Base-by-base conservation (phyloP, 495 filamentous ascomycete species). In the Penicillium lividum region DNA sequence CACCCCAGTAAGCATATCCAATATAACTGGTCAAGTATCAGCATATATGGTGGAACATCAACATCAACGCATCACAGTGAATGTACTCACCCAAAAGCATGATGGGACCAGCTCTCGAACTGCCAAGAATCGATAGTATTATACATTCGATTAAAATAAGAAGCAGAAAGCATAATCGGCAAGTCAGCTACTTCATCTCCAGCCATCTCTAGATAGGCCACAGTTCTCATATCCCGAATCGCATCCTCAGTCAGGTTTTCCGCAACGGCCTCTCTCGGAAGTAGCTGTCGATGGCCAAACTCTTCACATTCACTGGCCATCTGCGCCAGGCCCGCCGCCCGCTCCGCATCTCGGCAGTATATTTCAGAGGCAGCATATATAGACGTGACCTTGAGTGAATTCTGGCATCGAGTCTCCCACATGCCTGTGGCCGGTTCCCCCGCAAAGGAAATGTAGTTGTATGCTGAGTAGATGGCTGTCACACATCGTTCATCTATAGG, bases 161-260 rank as follows among this genome's bases (percentile, higher is more conserved):
- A 50, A 3, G 54, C 15, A 1, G 73, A 72, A 13, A 78, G 52
- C 4, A 78, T 48, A 7, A 79, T 58, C 0, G 74, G 69, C 3
- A 22, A 48, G 28, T 68, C 33, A 4, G 71, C 15, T 0, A 57
- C 62, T 8, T 69, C 53, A 0, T 22, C 25, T 30, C 57, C 34
- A 3, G 64, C 38, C 0, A 78, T 3, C 43, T 78, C 74, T 11
- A 52, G 30, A 43, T 73, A 75, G 7, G 73, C 64, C 4, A 77
- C 67, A 1, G 53, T 60, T 10, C 60, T 64, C 72, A 77, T 73
- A 15, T 60, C 59, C 7, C 42, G 47, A 16, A 80, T 67, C 1
- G 67, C 70, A 51, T 76, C 69, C 2, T 70, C 61, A 0, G 74
- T 80, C 7, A 78, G 57, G 48, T 80, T 76, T 7, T 57, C 65